A percentile compares a stretch with the other conserved stretches of the same genome.
phyloP scores from a whole-genome alignment of 805 yeast genomes.

The Zygosaccharomyces lentus region DNA sequence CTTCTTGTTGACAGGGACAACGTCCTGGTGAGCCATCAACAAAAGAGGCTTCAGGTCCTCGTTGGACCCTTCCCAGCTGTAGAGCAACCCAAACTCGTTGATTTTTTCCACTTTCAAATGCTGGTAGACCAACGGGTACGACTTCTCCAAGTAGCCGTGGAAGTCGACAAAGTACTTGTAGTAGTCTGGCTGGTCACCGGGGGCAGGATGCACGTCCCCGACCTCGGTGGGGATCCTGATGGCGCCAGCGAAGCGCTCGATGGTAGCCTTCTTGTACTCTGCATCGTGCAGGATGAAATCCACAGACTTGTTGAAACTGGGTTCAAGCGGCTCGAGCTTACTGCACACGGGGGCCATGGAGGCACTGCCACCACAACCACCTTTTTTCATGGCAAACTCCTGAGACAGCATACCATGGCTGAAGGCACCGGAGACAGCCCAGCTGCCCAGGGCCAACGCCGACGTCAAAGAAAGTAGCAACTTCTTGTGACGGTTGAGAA shows the following conservation, averaged over 20 bases:
- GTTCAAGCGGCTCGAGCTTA: constrained; percentile 22
- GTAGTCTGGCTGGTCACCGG: constrained; percentile 36
- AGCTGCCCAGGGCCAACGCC: constrained; percentile 9
- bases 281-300: constrained; percentile 33
- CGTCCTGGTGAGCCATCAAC: constrained; percentile 79
- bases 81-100: constrained; percentile 61
- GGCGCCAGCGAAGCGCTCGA: constrained; percentile 50
- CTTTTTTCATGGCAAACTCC: neutral
- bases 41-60: constrained; percentile 55
- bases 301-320: constrained; percentile 24
- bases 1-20: constrained; percentile 69
- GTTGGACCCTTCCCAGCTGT: constrained; percentile 59
- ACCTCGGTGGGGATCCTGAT: constrained; percentile 62
- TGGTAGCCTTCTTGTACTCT: constrained; percentile 37
- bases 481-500: constrained; percentile 4
- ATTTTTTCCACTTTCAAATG: constrained; percentile 49
- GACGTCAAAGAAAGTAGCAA: constrained; percentile 8
- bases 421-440: neutral
- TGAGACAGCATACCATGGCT: neutral
- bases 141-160: constrained; percentile 47
- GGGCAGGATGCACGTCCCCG: constrained; percentile 45
- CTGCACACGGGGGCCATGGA: constrained; percentile 12
- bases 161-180: constrained; percentile 47
- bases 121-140: constrained; percentile 54
- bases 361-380: neutral